Percentiles rank a stretch among this genome's conserved stretches.
Evolutionary conservation across 2,329 filamentous ascomycete genomes (phyloP).

Genomic region (Zasmidium angulare): DNA sequence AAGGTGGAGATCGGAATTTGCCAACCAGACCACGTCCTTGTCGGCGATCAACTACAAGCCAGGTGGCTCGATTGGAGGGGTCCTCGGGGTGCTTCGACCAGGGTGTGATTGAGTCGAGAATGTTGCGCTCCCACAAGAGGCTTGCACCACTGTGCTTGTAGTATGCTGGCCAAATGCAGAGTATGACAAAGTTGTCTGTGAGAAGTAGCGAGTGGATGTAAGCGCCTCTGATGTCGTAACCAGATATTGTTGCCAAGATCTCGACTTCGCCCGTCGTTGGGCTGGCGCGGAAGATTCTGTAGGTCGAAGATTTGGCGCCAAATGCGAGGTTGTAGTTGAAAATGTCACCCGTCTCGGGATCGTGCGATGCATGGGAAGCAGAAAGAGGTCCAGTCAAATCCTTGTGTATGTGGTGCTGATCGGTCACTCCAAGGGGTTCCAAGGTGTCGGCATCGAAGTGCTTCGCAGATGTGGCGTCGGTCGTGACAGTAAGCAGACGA

Average conservation of each 20-base stretch:
- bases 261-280: conserved; percentile 64
- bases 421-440: conserved; percentile 66
- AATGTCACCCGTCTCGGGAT: conserved; percentile 70
- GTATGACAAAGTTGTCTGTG: conserved; percentile 66
- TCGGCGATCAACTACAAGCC: conserved; percentile 72
- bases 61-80: conserved; percentile 55
- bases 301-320: conserved; percentile 54
- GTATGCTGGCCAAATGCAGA: conserved; percentile 71
- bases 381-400: conserved; percentile 66
- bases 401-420: conserved; percentile 64
- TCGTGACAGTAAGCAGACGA: conserved; percentile 54
- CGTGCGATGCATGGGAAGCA: conserved; percentile 69
- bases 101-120: conserved; percentile 65
- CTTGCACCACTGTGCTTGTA: conserved; percentile 58
- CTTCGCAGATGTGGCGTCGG: conserved; percentile 61
- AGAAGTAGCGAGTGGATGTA: conserved; percentile 86
- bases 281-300: conserved; percentile 68
- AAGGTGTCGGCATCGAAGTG: conserved; percentile 69
- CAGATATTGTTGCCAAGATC: conserved; percentile 67
- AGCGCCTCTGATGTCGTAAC: conserved; percentile 53
- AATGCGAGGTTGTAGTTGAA: conserved; percentile 78
- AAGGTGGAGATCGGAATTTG: conserved; percentile 67
- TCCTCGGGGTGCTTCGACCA: conserved; percentile 50
- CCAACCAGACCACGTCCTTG: conserved; percentile 65
- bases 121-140: conserved; percentile 64